Evolutionary conservation across 768 basidiomycete genomes (phyloP), one percentile per base, ranked within the genome.

Genomic region (Lepiota brunneoincarnata): DNA sequence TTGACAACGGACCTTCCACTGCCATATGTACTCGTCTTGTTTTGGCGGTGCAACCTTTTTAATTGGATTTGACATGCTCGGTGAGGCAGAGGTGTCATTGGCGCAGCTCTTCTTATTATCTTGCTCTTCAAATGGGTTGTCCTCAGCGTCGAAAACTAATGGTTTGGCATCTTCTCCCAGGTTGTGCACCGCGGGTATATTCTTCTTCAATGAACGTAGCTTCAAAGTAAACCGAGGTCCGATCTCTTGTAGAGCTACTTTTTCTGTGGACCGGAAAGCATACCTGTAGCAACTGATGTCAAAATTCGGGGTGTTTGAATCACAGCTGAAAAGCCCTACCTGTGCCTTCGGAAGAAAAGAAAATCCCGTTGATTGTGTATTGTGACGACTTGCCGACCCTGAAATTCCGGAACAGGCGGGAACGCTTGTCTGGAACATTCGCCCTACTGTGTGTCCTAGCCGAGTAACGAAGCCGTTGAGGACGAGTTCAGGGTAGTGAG

Each of bases 351-450:
- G 76, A 99, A 96, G 75, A 99, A 99, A 54, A 99, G 72, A 71
- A 98, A 99, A 73, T 99, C 97, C 43, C 97, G 83, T 67, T 97
- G 94, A 64, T 98, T 98, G 66, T 98, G 97, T 17, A 98, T 76
- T 2, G 96, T 97, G 11, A 98, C 95, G 9, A 98, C 95, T 69
- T 99, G 97, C 26, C 97, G 76, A 31, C 97, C 97, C 71, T 93
- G 87, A 65, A 97, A 98, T 67, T 97, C 91, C 0, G 94, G 93
- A 58, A 96, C 74, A 6, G 91, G 93, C 15, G 97, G 97, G 74
- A 98, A 98, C 18, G 94, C n/a, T 80, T 1, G 94, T 94, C 62
- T 97, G 96, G 72, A 98, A 96, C 79, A 99, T 88, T 21, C 93
- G 82, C 14, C 97, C 97, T 47, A 98, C 85, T 14, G 87, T 85